phyloP scores from a whole-genome alignment of 768 basidiomycete genomes.

The Pholiota conissans region DNA sequence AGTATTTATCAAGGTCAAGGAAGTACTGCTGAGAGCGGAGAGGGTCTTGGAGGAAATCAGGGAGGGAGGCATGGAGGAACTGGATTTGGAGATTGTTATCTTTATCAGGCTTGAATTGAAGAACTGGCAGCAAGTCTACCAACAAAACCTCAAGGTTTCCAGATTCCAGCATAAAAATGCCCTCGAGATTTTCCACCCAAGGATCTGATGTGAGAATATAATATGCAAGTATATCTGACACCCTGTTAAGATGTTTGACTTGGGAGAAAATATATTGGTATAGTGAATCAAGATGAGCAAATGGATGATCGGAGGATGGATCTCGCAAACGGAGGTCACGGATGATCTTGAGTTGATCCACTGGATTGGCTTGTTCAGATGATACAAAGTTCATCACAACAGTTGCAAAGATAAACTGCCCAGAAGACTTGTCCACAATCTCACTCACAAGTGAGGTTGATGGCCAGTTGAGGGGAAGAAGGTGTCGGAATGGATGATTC shows the following conservation, averaged over 20 bases:
- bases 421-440: constrained; percentile 4
- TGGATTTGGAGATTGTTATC: not conserved
- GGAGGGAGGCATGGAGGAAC: constrained; percentile 7
- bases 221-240: not conserved
- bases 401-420: constrained; percentile 10
- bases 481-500: not conserved
- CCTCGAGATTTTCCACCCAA: not conserved
- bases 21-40: not conserved
- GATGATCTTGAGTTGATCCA: not conserved
- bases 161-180: not conserved
- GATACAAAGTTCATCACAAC: constrained; percentile 3
- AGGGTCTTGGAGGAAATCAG: constrained; percentile 5
- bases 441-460: not conserved
- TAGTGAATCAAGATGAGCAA: constrained; percentile 4
- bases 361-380: not conserved
- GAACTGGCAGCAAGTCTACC: not conserved
- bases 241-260: not conserved
- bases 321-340: not conserved
- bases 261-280: constrained; percentile 4
- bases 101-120: not conserved
- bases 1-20: not conserved
- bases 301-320: not conserved
- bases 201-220: not conserved
- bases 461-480: constrained; percentile 1
- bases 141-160: not conserved